Conservation (phyloP, 2,329 filamentous ascomycete species). For the Sporothrix luriei region DNA sequence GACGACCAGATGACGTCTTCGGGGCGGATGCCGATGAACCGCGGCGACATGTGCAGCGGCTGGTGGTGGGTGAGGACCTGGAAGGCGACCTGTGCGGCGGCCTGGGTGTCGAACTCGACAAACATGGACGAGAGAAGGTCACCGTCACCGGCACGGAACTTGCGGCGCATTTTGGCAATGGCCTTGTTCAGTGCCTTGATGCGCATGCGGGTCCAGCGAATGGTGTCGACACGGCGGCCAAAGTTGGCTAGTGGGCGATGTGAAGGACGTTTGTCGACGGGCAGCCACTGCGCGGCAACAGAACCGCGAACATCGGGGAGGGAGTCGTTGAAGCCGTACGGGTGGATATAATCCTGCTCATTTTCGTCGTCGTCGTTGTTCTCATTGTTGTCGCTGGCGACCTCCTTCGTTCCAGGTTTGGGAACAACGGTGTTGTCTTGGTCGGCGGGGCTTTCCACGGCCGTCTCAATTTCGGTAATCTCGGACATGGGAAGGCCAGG, state of each 20-base stretch:
- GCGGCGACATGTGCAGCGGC: conserved; percentile 79
- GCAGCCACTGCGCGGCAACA: conserved; percentile 67
- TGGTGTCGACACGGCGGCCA: conserved; percentile 83
- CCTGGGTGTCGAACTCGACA: conserved; percentile 82
- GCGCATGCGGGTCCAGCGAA: conserved; percentile 76
- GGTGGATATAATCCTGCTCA: conserved; percentile 50
- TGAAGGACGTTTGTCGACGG: conserved; percentile 67
- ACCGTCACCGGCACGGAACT: conserved; percentile 65
- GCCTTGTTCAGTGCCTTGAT: conserved; percentile 50
- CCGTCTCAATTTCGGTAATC: conserved; percentile 20
- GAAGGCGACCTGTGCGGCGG: conserved; percentile 81
- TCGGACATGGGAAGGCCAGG: conserved; percentile 18
- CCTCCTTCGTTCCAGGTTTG: background rate
- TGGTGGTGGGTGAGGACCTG: conserved; percentile 82
- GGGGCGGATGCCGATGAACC: conserved; percentile 79
- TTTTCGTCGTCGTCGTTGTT: conserved; percentile 54
- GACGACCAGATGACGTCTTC: conserved; percentile 86
- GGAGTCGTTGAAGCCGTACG: conserved; percentile 40
- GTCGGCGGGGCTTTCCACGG: background rate
- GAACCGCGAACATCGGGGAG: conserved; percentile 50
- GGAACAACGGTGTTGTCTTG: background rate
- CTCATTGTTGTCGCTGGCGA: conserved; percentile 39
- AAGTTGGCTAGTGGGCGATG: conserved; percentile 65
- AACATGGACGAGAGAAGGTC: conserved; percentile 76
- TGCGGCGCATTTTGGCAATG: conserved; percentile 53